phyloP scores from a whole-genome alignment of 257 asterid genomes.

The Lavandula angustifolia region DNA sequence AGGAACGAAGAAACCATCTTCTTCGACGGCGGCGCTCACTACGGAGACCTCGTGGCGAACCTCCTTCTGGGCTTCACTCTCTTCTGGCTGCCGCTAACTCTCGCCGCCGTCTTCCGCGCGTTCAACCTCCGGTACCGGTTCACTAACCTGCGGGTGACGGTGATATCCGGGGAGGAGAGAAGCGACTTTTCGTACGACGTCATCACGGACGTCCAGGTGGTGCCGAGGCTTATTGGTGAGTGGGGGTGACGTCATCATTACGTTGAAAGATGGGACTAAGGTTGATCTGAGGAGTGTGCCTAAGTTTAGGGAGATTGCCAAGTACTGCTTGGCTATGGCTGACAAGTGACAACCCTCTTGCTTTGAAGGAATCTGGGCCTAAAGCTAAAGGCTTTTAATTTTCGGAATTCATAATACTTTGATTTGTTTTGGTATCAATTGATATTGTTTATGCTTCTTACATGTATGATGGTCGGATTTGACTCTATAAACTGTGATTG shows the following conservation, averaged over 20 bases:
- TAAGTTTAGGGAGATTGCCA: slow-evolving; percentile 92
- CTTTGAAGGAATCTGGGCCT: slow-evolving; percentile 49
- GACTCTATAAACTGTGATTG: too few relatives aligned
- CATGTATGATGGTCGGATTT: too few relatives aligned
- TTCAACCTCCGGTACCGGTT: slow-evolving; percentile 84
- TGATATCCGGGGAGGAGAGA: slow-evolving; percentile 86
- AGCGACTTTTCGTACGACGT: slow-evolving; percentile 82
- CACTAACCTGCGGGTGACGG: slow-evolving; percentile 79
- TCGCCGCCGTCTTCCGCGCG: slow-evolving; percentile 83
- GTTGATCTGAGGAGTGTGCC: slow-evolving; percentile 97
- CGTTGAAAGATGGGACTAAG: slow-evolving; percentile 80
- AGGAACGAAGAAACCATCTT: slow-evolving; percentile 63
- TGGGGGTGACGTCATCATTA: slow-evolving; percentile 96
- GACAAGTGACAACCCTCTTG: slow-evolving; percentile 50
- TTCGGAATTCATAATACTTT: not conserved
- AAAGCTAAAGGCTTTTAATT: slow-evolving; percentile 78
- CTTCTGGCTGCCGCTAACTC: slow-evolving; percentile 80
- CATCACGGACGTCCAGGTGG: slow-evolving; percentile 87
- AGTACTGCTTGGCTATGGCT: slow-evolving; percentile 76
- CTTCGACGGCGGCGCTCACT: slow-evolving; percentile 97
- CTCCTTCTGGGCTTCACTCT: slow-evolving; percentile 90
- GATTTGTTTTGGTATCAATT: too few relatives aligned
- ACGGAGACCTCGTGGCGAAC: slow-evolving; percentile 92
- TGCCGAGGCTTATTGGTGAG: slow-evolving; percentile 91
- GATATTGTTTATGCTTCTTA: too few relatives aligned